These are phyloP conservation scores for Acorus gramineus DNA, from an alignment of 106 monocot species.

Conservation along the genomic window DNA sequence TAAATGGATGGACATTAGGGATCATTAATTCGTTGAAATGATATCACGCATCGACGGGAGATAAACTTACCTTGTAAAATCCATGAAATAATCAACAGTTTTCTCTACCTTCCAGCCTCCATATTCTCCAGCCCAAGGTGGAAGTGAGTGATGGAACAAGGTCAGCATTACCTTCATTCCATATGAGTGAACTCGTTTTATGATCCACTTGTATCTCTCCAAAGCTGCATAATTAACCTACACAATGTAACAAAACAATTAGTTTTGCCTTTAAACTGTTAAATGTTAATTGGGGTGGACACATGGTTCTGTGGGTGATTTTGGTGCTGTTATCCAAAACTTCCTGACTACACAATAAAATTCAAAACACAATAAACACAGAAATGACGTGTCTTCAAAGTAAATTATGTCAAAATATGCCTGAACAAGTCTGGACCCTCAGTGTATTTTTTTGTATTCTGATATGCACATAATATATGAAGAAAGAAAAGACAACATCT, in stretches of 20 bases:
- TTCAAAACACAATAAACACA: neutral
- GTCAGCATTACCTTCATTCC: conserved; percentile 99
- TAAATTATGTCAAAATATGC: neutral
- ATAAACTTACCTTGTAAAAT: conserved; percentile 61
- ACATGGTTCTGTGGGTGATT: too few species aligned
- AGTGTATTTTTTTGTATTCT: too few species aligned
- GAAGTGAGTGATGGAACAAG: conserved; percentile 95
- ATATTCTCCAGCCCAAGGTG: conserved; percentile 94
- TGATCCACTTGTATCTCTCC: conserved; percentile 88
- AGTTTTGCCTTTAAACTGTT: too few species aligned
- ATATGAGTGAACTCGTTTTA: conserved; percentile 67
- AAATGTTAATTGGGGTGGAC: too few species aligned
- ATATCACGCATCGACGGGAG: neutral
- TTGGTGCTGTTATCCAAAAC: too few species aligned
- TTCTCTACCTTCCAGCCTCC: conserved; percentile 95
- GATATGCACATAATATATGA: neutral
- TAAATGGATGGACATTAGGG: too few species aligned
- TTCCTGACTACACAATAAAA: too few species aligned
- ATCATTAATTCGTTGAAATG: too few species aligned
- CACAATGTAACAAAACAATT: conserved; percentile 9
- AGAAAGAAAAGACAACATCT: neutral
- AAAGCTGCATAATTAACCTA: conserved; percentile 89
- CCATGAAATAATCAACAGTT: conserved; percentile 89
- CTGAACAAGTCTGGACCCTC: too few species aligned
- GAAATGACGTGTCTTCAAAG: neutral